Evolutionary conservation across 345 rosid species (phyloP), one percentile per base, ranked within the genome.

Genomic region (Moricandia arvensis): DNA sequence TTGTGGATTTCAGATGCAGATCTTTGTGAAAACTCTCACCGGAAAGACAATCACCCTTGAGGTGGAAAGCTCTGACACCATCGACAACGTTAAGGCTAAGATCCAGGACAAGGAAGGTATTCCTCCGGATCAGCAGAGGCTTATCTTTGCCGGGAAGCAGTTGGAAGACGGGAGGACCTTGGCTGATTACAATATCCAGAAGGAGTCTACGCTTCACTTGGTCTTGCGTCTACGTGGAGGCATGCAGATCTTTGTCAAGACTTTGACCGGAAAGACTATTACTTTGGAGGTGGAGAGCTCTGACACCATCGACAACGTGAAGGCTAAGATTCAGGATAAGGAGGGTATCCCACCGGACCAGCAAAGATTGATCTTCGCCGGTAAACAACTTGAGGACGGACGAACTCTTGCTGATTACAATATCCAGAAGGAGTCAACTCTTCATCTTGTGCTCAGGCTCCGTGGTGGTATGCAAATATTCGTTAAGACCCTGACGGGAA

Each of bases 381-480:
- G 84, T 0, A 81, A 81, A 71, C 84, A 78, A 0, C 17, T 81
- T 0, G 84, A 81, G 8, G 84, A 81, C 0, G 84, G 84, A 1
- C 51, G 84, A 0, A 81, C 84, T 0, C 3, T 81, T 0, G 84
- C 81, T 3, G 84, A 81, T 6, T 81, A 77, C 76, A 81, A 81
- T 12, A 81, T 81, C 26, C 84, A 81, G 67, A 81, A 81, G 66
- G 83, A 81, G 1, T 81, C 83, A 0, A 81, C 83, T 1, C 79
- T 81, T 0, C 83, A 81, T 0, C 2, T 81, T 0, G 83, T 81
- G 0, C 69, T 81, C 26, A 47, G 83, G 7, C 81, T 81, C 0
- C 83, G 83, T 68, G 83, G 83, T 47, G 83, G 80, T 55, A 83
- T 81, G 86, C 82, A 83, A 8, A 83, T 83, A 11, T 83, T 83